Evolutionary conservation across 192 early-diverging fungal species (phyloP).

Genomic region (Coemansia sp.): DNA sequence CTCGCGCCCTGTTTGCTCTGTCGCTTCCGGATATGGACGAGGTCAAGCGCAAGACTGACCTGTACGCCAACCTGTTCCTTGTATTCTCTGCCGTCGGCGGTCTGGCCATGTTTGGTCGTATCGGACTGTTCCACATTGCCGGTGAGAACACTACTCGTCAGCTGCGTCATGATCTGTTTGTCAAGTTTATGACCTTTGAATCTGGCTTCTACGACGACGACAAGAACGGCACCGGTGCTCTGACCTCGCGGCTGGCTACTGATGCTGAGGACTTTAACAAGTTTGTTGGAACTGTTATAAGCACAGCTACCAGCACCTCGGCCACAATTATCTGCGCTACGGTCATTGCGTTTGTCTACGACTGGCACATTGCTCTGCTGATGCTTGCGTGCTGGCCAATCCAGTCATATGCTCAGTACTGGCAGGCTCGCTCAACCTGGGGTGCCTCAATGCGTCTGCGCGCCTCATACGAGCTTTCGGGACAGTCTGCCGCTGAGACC

Average conservation of each 20-base stretch:
- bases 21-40: conserved; percentile 13
- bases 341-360: conserved; percentile 54
- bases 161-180: conserved; percentile 61
- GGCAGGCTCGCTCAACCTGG: conserved; percentile 57
- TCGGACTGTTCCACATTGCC: conserved; percentile 56
- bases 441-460: conserved; percentile 46
- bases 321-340: conserved; percentile 28
- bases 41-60: conserved; percentile 19
- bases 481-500: conserved; percentile 76
- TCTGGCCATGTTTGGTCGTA: conserved; percentile 56
- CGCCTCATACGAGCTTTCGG: conserved; percentile 62
- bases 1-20: conserved; percentile 34
- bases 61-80: conserved; percentile 48
- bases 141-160: conserved; percentile 64
- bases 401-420: conserved; percentile 57
- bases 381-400: conserved; percentile 68
- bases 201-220: conserved; percentile 73
- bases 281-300: conserved; percentile 39
- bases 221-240: conserved; percentile 63
- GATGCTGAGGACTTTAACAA: conserved; percentile 62
- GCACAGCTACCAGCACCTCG: conserved; percentile 29
- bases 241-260: conserved; percentile 66
- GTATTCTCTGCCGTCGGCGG: conserved; percentile 50
- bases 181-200: conserved; percentile 65
- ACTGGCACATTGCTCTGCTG: conserved; percentile 62